phyloP scores from a whole-genome alignment of 345 rosid species.

The Abelmoschus esculentus region DNA sequence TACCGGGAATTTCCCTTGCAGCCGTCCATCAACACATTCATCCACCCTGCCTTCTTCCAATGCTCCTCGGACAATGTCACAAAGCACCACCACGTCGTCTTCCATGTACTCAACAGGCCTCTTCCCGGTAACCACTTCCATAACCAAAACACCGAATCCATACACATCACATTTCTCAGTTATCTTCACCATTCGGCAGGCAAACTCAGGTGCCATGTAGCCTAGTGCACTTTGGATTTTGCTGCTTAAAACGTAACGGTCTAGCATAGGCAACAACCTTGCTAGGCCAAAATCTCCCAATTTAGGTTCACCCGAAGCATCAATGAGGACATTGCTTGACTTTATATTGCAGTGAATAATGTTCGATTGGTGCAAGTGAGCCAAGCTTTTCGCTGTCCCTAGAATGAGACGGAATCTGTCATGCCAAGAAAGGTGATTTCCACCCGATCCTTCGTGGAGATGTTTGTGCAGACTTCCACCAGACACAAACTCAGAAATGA shows the following conservation, averaged over 20 bases:
- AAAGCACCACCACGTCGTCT: conserved; percentile 92
- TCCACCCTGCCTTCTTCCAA: conserved; percentile 25
- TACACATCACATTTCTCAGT: conserved; percentile 91
- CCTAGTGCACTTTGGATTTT: conserved; percentile 96
- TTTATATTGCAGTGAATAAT: conserved; percentile 92
- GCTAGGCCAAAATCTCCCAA: conserved; percentile 91
- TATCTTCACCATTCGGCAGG: conserved; percentile 85
- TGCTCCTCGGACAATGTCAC: conserved; percentile 90
- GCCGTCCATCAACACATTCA: conserved; percentile 53
- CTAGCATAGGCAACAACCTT: conserved; percentile 87
- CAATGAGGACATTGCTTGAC: conserved; percentile 80
- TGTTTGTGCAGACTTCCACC: conserved; percentile 86
- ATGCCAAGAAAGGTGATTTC: conserved; percentile 69
- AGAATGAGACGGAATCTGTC: conserved; percentile 76
- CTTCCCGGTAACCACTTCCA: conserved; percentile 82
- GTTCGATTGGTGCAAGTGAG: conserved; percentile 71
- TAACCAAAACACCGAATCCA: conserved; percentile 78
- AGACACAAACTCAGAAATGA: conserved; percentile 73
- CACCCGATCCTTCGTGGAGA: conserved; percentile 63
- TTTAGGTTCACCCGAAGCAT: conserved; percentile 72
- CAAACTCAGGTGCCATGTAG: conserved; percentile 99
- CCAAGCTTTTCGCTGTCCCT: conserved; percentile 81
- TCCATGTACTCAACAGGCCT: conserved; percentile 99
- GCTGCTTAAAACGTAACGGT: conserved; percentile 86
- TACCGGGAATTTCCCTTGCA: conserved; percentile 60